Base-by-base conservation (phyloP, 73 alveolate species). In the Paramecium pentaurelia region DNA sequence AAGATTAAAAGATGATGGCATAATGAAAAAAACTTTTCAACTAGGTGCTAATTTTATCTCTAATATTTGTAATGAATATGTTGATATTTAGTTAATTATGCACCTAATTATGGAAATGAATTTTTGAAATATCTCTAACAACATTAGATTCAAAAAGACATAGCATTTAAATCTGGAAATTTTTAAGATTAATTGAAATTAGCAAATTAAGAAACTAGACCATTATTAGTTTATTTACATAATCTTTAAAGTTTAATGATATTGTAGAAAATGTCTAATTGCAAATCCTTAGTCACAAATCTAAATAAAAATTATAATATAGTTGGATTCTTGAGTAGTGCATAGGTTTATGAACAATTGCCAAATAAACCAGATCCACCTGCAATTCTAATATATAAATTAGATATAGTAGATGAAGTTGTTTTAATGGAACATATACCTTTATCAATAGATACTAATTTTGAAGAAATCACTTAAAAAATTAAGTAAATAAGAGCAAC, bases 211-310 rank as follows among this genome's bases (percentile, higher is more conserved):
- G 75, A 80, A 28, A 42, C 47, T 34, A 80, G 73, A 18, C 91
- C 91, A 18, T 47, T 80, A 27, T 27, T 80, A 32, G 71, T 80
- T 14, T 80, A 80, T 80, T 45, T 44, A 32, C 91, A 80, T 80
- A 28, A 80, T 25, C 77, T n/a, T 27, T 64, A 20, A 36, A 40
- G 16, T 22, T 12, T 80, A 0, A 2, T 25, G 9, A 80, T 27
- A 25, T 45, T 32, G 18, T 25, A 42, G 58, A 80, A 27, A 22
- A 80, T 80, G 75, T 27, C 32, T 20, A 22, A 47, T 40, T 44
- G 75, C 28, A 80, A 42, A 47, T 4, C 20, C 14, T 44, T 80
- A 20, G 45, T 11, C 6, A 20, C 75, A 80, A 27, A 8, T 30
- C 20, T 45, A 2, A 80, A 80, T 47, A 80, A 6, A 44, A 44